A percentile compares a stretch with the other conserved stretches of the same genome.
Conservation (phyloP, 2,329 filamentous ascomycete species). For the Clonostachys chloroleuca region DNA sequence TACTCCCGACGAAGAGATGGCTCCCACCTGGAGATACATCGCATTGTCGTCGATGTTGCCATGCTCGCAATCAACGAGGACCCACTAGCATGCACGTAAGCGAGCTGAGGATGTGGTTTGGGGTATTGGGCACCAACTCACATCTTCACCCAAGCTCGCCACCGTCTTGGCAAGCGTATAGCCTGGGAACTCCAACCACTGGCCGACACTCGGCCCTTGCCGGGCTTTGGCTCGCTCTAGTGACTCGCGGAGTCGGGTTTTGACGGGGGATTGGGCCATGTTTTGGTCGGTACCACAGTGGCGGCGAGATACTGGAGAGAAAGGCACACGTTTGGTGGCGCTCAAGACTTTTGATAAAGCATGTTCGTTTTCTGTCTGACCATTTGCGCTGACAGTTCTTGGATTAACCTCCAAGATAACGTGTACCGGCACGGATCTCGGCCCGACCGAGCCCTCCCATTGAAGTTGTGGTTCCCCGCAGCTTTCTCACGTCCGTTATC, state of each 20-base stretch:
- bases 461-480: too few relatives aligned
- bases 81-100: slow-evolving; percentile 26
- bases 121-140: slow-evolving; percentile 6
- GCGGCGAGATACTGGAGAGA: too few relatives aligned
- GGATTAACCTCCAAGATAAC: too few relatives aligned
- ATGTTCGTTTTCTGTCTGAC: too few relatives aligned
- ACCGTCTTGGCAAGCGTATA: slow-evolving; percentile 20
- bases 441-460: too few relatives aligned
- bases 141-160: slow-evolving; percentile 19
- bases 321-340: too few relatives aligned
- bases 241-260: slow-evolving; percentile 17
- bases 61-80: slow-evolving; percentile 45
- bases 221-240: slow-evolving; percentile 18
- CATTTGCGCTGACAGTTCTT: too few relatives aligned
- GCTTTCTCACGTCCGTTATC: too few relatives aligned
- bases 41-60: slow-evolving; percentile 33
- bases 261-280: slow-evolving; percentile 11
- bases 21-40: slow-evolving; percentile 40
- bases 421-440: too few relatives aligned
- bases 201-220: slow-evolving; percentile 12
- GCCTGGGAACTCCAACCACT: slow-evolving; percentile 9
- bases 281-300: not conserved
- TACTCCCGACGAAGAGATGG: slow-evolving; percentile 28
- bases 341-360: too few relatives aligned
- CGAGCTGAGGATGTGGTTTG: not conserved